Conservation (phyloP, 352 stramenopile species). For the Globisporangium spinosum region DNA sequence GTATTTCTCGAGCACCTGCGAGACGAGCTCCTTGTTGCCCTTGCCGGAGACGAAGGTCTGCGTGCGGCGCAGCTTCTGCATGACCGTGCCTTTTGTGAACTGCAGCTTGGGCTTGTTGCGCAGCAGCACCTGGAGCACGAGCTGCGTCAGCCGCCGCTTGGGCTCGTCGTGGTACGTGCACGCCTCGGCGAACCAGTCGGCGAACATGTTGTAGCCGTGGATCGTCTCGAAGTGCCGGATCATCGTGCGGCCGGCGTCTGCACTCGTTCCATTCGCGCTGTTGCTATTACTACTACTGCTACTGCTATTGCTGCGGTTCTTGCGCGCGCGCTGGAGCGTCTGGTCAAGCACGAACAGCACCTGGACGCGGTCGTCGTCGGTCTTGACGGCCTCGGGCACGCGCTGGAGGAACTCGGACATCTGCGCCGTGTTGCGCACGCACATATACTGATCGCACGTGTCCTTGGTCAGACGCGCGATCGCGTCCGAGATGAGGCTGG, state of each 20-base stretch:
- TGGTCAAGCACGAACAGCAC: slow-evolving; percentile 54
- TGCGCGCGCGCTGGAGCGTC: slow-evolving; percentile 30
- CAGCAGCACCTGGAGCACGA: slow-evolving; percentile 55
- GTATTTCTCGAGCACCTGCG: slow-evolving; percentile 34
- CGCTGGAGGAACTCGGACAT: slow-evolving; percentile 40
- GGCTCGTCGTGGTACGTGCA: slow-evolving; percentile 51
- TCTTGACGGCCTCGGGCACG: slow-evolving; percentile 33
- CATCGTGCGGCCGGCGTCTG: slow-evolving; percentile 17
- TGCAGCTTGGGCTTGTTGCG: slow-evolving; percentile 41
- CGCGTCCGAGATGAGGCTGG: slow-evolving; percentile 41
- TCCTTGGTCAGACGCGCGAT: slow-evolving; percentile 33
- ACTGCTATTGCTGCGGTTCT: slow-evolving; percentile 7
- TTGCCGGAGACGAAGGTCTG: slow-evolving; percentile 30
- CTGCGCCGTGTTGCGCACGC: slow-evolving; percentile 29
- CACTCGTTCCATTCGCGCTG: not conserved
- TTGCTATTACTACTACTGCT: not conserved
- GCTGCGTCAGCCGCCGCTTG: slow-evolving; percentile 36
- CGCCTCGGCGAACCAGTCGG: slow-evolving; percentile 48
- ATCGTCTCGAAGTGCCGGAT: slow-evolving; percentile 51
- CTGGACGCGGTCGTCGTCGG: slow-evolving; percentile 49
- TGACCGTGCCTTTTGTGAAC: slow-evolving; percentile 46
- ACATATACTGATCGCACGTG: slow-evolving; percentile 37
- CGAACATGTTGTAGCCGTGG: slow-evolving; percentile 50
- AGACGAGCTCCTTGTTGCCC: slow-evolving; percentile 47
- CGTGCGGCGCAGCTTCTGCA: slow-evolving; percentile 21